These are phyloP conservation scores for Arctium lappa DNA, from an alignment of 129 eudicot genomes.

Conservation along the genomic window DNA sequence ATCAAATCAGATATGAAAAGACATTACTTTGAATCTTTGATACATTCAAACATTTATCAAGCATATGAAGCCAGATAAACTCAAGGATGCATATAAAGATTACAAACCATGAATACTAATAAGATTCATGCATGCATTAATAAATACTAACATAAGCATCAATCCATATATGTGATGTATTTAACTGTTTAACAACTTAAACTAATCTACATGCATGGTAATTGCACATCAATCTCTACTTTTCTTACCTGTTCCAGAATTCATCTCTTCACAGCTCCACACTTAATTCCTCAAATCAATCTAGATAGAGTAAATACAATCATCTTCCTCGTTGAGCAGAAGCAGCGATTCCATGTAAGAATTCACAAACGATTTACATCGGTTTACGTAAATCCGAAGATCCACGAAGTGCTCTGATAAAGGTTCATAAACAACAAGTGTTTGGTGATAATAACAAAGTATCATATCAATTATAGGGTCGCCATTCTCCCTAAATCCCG, in stretches of 20 bases:
- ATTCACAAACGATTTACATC: not conserved
- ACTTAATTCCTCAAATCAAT: not conserved
- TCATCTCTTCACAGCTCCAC: not conserved
- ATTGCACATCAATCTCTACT: not conserved
- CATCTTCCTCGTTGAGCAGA: not conserved
- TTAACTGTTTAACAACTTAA: too few species aligned
- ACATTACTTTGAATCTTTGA: not conserved
- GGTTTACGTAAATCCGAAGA: not conserved
- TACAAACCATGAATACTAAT: too few species aligned
- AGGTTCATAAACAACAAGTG: not conserved
- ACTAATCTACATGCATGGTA: too few species aligned
- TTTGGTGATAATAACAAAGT: too few species aligned
- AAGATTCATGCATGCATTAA: too few species aligned
- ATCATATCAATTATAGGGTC: too few species aligned
- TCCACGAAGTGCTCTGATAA: not conserved
- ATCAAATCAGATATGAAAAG: not conserved
- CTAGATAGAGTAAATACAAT: not conserved
- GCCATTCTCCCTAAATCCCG: too few species aligned
- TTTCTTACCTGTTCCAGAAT: not conserved
- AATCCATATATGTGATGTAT: too few species aligned
- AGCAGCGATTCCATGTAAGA: not conserved
- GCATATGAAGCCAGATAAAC: not conserved
- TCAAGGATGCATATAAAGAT: too few species aligned
- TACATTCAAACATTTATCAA: too few species aligned
- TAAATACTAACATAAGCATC: too few species aligned